Evolutionary conservation across 495 filamentous ascomycete species (phyloP).

Genomic region (Tuber indicum): DNA sequence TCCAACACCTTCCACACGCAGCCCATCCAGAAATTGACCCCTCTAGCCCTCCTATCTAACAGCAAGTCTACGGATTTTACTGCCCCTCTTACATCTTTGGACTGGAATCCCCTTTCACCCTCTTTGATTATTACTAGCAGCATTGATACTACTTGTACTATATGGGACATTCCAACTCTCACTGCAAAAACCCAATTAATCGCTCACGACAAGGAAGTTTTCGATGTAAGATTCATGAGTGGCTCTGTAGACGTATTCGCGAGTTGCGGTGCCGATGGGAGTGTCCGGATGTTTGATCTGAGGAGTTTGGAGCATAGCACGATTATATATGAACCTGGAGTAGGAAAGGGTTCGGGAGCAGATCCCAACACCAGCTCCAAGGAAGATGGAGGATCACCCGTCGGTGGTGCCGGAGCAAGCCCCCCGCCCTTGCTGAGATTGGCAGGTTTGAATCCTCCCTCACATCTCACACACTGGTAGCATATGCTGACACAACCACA

Average conservation of each 20-base stretch:
- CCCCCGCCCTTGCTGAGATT: conserved; percentile 80
- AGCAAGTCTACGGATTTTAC: conserved; percentile 98
- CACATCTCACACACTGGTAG: background rate
- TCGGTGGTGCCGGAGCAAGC: conserved; percentile 21
- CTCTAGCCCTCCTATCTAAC: conserved; percentile 87
- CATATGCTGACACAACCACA: background rate
- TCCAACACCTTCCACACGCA: conserved; percentile 56
- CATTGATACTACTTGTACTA: conserved; percentile 99
- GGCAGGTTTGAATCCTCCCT: conserved; percentile 51
- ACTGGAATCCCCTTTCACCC: conserved; percentile 96
- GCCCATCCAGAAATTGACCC: conserved; percentile 78
- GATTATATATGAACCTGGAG: conserved; percentile 96
- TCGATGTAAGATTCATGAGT: conserved; percentile 94
- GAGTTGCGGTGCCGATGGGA: conserved; percentile 93
- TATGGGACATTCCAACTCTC: conserved; percentile 97
- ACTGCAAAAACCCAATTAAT: conserved; percentile 98
- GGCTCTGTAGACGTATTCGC: conserved; percentile 96
- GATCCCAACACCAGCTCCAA: conserved; percentile 48
- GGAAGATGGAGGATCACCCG: conserved; percentile 60
- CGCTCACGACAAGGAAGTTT: conserved; percentile 98
- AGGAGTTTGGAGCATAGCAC: conserved; percentile 95
- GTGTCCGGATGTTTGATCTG: conserved; percentile 97
- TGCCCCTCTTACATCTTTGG: conserved; percentile 87
- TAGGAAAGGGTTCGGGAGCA: conserved; percentile 24
- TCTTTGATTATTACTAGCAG: conserved; percentile 97